Base-by-base conservation (phyloP, 2,329 filamentous ascomycete genomes). In the Metarhizium rileyi region DNA sequence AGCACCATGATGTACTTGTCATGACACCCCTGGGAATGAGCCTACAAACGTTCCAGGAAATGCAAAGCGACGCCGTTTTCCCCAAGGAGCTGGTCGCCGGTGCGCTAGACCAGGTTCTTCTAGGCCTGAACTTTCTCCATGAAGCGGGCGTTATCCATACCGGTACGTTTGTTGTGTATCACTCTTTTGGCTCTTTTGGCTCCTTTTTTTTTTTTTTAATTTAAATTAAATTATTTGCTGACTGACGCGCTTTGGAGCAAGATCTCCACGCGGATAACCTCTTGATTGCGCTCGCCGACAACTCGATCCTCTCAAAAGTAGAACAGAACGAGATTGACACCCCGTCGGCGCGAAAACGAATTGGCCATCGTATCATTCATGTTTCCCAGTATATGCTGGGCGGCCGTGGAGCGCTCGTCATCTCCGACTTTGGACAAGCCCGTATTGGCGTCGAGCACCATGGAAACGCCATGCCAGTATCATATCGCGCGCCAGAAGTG, bases 11-110 rank as follows among this genome's bases (percentile, higher is more conserved):
- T 2, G 58, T 64, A 23, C 59, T 57, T 56, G 65, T 64, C 51
- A 69, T 60, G 63, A 54, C 23, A 16, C 64, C 69, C 3, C 54
- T 70, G 0, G 67, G 67, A 3, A 67, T 69, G 59, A 70, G 61
- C 49, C 50, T 71, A 8, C 57, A 56, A 20, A 63, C 64, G 30
- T 53, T 71, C 1, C 58, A 63, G 42, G 58, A 64, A n/a, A 47
- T 61, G 40, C 61, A 60, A 25, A 36, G 51, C 51, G 41, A 48
- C 41, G 48, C 50, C 12, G 22, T 57, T 58, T 60, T 70, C 27
- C 51, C 61, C n/a, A 38, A 48, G 12, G 53, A 48, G 1, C 50
- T 69, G 3, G 62, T 63, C 3, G 52, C 44, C 1, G 48, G n/a
- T 1, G 57, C 59, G 20, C 51, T 64, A 9, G 35, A 44, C 20